These are phyloP conservation scores for Fusarium marasasianum DNA, from an alignment of 2,329 filamentous ascomycete species.

Conservation along the genomic window DNA sequence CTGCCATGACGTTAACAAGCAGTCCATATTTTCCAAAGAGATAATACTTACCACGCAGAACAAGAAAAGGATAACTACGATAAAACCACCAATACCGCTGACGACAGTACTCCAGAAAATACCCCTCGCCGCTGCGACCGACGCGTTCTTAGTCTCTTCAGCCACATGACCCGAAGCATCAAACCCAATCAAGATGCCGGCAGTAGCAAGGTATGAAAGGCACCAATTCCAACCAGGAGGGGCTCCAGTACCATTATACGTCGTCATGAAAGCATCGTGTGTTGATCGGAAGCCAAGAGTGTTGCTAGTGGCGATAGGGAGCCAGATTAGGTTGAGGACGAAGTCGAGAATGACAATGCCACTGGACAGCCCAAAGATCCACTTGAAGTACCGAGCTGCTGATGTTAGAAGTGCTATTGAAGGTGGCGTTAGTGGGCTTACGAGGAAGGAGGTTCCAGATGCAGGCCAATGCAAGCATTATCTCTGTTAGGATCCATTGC, in stretches of 20 bases:
- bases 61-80: not conserved
- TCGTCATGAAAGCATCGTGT: constrained; percentile 1
- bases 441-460: not conserved
- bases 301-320: not conserved
- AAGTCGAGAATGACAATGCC: not conserved
- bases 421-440: not conserved
- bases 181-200: not conserved
- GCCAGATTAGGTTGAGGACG: not conserved
- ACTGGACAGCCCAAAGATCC: not conserved
- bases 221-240: not conserved
- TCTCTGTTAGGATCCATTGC: not conserved
- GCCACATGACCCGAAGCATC: not conserved
- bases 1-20: not conserved
- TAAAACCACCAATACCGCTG: not conserved
- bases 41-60: not conserved
- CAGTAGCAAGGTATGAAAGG: not conserved
- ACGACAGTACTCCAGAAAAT: not conserved
- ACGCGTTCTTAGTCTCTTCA: not conserved
- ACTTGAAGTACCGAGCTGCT: not conserved
- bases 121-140: not conserved
- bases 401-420: not conserved
- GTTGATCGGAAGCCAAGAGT: not conserved
- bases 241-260: not conserved
- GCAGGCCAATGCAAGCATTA: not conserved
- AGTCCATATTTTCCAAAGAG: rapidly evolving